A percentile compares a stretch with the other conserved stretches of the same genome.
Conservation (phyloP, 2,329 filamentous ascomycete species). For the Epichloe sibirici region DNA sequence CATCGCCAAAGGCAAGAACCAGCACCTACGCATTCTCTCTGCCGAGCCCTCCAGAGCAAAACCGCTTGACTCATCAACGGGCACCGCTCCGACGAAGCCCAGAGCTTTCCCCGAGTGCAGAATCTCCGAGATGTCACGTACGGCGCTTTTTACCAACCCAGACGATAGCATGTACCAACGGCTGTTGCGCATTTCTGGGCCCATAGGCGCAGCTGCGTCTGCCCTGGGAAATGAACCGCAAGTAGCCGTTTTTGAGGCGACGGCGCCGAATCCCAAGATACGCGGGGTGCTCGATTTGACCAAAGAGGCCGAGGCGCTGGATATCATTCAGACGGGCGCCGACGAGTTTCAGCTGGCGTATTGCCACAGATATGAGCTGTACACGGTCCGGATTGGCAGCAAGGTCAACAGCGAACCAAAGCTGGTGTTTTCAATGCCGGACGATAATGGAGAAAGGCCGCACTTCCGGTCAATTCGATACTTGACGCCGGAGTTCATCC, state of each 20-base stretch:
- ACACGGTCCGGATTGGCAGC: constrained; percentile 46
- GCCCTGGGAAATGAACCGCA: constrained; percentile 65
- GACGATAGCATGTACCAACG: constrained; percentile 47
- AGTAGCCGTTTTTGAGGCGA: constrained; percentile 63
- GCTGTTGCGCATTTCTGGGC: constrained; percentile 43
- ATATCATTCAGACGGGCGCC: constrained; percentile 49
- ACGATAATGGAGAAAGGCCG: constrained; percentile 34
- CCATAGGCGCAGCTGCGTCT: constrained; percentile 68
- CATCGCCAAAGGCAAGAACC: constrained; percentile 63
- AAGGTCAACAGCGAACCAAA: constrained; percentile 35
- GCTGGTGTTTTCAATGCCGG: constrained; percentile 44
- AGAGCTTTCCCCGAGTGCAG: constrained; percentile 17
- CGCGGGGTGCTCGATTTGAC: constrained; percentile 38
- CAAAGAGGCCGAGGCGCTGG: constrained; percentile 55
- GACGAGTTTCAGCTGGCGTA: constrained; percentile 63
- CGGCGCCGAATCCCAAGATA: constrained; percentile 33
- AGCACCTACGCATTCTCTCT: constrained; percentile 69
- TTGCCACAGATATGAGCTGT: constrained; percentile 65
- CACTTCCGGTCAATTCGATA: constrained; percentile 47
- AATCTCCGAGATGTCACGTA: constrained; percentile 40
- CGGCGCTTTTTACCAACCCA: constrained; percentile 40
- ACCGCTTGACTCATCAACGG: constrained; percentile 17
- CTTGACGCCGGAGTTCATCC: constrained; percentile 42
- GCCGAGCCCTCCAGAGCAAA: constrained; percentile 31
- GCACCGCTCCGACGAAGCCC: constrained; percentile 7